phyloP scores from a whole-genome alignment of 1,284 basidiomycete genomes.

The Phaffia rhodozyma region DNA sequence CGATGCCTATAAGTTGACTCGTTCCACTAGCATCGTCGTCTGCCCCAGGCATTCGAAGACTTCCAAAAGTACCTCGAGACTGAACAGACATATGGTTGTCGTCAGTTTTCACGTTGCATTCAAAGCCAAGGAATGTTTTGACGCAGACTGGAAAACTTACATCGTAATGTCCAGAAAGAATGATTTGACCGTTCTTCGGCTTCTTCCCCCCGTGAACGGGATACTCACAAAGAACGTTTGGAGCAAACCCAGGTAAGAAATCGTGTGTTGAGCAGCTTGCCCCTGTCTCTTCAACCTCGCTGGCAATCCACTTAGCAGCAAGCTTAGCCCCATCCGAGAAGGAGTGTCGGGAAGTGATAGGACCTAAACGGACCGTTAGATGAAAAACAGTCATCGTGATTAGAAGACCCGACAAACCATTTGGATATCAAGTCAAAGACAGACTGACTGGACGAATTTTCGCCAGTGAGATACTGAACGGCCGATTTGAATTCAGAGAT shows the following conservation, averaged over 20 bases:
- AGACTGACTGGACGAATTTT: conserved; percentile 41
- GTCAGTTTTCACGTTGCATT: not conserved
- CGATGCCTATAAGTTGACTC: conserved; percentile 60
- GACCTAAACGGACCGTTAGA: conserved; percentile 32
- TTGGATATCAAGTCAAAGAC: not conserved
- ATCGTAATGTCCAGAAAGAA: conserved; percentile 14
- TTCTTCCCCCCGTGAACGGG: conserved; percentile 20
- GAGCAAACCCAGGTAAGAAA: conserved; percentile 61
- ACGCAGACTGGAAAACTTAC: not conserved
- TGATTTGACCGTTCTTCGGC: not conserved
- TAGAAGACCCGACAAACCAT: no score
- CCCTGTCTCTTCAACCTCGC: conserved; percentile 54
- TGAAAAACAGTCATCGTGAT: not conserved
- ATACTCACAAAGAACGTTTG: conserved; percentile 61
- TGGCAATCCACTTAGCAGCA: conserved; percentile 65
- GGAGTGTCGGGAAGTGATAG: conserved; percentile 61
- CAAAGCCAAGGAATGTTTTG: not conserved
- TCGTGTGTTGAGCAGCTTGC: conserved; percentile 53
- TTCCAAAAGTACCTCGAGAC: conserved; percentile 71
- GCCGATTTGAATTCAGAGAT: conserved; percentile 52
- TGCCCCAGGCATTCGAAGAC: conserved; percentile 53
- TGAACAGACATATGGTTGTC: conserved; percentile 35
- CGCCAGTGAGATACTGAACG: conserved; percentile 69
- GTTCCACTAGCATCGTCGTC: conserved; percentile 50
- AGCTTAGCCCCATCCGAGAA: conserved; percentile 54